phyloP scores from a whole-genome alignment of 129 eudicot genomes.

The Ambrosia artemisiifolia region DNA sequence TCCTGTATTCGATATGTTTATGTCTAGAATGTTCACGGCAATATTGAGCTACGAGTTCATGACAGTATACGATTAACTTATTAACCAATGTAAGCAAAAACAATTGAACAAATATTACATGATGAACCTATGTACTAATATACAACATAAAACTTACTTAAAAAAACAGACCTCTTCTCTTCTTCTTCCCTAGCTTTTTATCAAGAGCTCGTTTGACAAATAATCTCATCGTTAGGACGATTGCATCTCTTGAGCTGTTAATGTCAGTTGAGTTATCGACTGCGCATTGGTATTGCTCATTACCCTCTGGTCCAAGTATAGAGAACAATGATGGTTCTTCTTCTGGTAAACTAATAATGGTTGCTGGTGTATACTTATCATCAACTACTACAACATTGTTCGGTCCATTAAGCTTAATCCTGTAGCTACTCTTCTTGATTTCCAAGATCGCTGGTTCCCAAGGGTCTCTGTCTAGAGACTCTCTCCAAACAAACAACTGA shows the following conservation, averaged over 20 bases:
- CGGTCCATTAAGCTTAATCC: conserved; percentile 24
- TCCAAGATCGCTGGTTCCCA: conserved; percentile 36
- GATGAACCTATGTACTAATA: conserved; percentile 9
- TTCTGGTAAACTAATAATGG: conserved; percentile 18
- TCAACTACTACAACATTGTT: conserved; percentile 25
- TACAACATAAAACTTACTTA: conserved; percentile 19
- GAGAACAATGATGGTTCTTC: conserved; percentile 31
- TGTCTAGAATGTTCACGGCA: too few species aligned
- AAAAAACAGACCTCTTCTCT: conserved; percentile 29
- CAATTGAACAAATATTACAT: conserved; percentile 16
- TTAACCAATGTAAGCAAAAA: background rate
- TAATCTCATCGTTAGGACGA: conserved; percentile 33
- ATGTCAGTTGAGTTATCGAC: conserved; percentile 14
- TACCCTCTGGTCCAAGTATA: conserved; percentile 18
- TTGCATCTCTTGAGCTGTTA: conserved; percentile 37
- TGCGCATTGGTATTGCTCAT: conserved; percentile 25
- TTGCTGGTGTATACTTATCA: conserved; percentile 25
- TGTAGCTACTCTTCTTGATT: conserved; percentile 24
- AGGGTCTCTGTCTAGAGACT: background rate
- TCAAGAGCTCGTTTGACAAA: conserved; percentile 37
- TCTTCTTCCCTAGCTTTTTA: conserved; percentile 34
- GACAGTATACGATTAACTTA: background rate
- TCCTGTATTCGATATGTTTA: too few species aligned
- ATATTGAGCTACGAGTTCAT: too few species aligned
- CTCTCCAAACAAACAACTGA: conserved; percentile 20